phyloP scores from a whole-genome alignment of 768 basidiomycete species.

The Podaxis rugospora region DNA sequence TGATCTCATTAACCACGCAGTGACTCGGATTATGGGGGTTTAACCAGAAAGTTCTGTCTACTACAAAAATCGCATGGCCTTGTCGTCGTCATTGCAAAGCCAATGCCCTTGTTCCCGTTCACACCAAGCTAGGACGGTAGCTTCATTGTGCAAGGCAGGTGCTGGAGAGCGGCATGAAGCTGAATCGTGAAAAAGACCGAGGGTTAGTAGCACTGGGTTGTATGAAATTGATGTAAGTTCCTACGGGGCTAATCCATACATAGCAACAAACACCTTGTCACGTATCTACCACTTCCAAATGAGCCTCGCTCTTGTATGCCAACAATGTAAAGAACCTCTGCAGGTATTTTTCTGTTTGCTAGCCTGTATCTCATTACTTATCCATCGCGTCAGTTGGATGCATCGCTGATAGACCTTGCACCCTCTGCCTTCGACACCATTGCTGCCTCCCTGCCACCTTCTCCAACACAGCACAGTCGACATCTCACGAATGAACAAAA shows the following conservation, averaged over 20 bases:
- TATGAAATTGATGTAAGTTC: neutral
- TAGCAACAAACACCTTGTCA: conserved; percentile 2
- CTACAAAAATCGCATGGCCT: neutral
- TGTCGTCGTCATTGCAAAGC: neutral
- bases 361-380: conserved; percentile 11
- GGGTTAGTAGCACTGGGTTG: neutral
- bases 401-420: conserved; percentile 83
- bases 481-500: conserved; percentile 25
- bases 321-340: conserved; percentile 89
- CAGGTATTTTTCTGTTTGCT: conserved; percentile 44
- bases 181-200: neutral
- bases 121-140: neutral
- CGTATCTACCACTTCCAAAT: conserved; percentile 22
- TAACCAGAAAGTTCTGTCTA: neutral
- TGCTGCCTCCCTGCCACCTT: conserved; percentile 58
- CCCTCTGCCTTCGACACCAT: conserved; percentile 89
- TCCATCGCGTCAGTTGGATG: conserved; percentile 59
- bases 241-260: neutral
- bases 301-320: conserved; percentile 57
- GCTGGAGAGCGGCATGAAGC: neutral
- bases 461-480: conserved; percentile 29
- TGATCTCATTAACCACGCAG: conserved; percentile 1
- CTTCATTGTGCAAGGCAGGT: neutral
- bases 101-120: neutral
- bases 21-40: neutral